Evolutionary conservation across 2,329 filamentous ascomycete species (phyloP), one percentile per base, ranked within the genome.

Genomic region (Alternaria ventricosa): DNA sequence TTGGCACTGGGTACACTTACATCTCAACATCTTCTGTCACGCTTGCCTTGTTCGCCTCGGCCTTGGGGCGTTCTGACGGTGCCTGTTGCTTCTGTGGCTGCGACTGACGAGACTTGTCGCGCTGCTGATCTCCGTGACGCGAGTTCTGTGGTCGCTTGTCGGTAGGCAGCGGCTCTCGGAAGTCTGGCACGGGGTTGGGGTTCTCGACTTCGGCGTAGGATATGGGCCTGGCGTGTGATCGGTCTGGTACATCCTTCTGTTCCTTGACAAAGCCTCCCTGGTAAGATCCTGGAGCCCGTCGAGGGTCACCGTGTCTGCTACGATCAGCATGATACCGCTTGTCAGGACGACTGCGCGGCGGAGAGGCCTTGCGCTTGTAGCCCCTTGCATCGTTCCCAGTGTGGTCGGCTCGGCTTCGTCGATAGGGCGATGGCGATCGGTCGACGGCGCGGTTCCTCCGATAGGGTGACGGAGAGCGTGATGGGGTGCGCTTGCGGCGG

Each of bases 291-390:
- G 33, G 86, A 82, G 71, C 87, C 88, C 87, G 88, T 74, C 89
- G 84, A 44, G 86, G 80, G 71, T 92, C 89, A 85, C 80, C 65
- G 84, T 83, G 75, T 79, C 75, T 75, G 58, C 61, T 64, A 56
- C 67, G 71, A 71, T 76, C 73, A 68, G 69, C 69, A 61, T 72
- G 67, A 55, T 85, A 79, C 69, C 92, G 87, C 81, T 94, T 94
- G 73, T 87, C 87, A 43, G 72, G 71, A 23, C 75, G 72, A 50
- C 69, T 68, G 49, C 70, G 74, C 15, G 72, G 70, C 36, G 71
- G 71, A 11, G 74, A 75, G 63, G 88, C 89, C 57, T 76, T 77
- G 68, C 75, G 75, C 67, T 78, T 78, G 49, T 71, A 61, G 44
- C 86, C 66, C 63, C 70, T 78, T 66, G 67, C 71, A 75, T 69